Percentiles rank a stretch among this genome's conserved stretches.
These are phyloP conservation scores for Corylus avellana DNA, from an alignment of 306 rosid genomes.

Conservation along the genomic window DNA sequence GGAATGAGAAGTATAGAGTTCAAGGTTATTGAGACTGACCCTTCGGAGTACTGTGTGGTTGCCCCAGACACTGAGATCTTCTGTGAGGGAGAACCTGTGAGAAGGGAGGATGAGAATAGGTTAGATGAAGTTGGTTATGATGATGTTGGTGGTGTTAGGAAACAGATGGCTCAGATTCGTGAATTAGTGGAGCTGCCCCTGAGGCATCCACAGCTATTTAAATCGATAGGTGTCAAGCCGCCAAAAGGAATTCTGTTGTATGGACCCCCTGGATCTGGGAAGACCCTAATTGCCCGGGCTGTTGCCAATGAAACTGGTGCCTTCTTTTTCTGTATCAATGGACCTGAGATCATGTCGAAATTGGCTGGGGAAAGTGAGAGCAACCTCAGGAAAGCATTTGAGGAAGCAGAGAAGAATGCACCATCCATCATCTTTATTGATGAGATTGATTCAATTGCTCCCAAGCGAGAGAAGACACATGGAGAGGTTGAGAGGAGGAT, in stretches of 20 bases:
- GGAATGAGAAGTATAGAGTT: conserved; percentile 99
- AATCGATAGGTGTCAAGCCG: conserved; percentile 97
- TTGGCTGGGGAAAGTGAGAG: conserved; percentile 98
- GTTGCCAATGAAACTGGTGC: conserved; percentile 99
- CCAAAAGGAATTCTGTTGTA: conserved; percentile 90
- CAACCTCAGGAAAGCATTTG: conserved; percentile 95
- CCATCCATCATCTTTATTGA: conserved; percentile 95
- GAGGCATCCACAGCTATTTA: conserved; percentile 95
- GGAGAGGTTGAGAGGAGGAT: conserved; percentile 98
- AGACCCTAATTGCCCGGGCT: conserved; percentile 90
- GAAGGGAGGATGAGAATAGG: conserved; percentile 91
- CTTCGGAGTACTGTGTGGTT: conserved; percentile 90
- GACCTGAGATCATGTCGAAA: conserved; percentile 96
- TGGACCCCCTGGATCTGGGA: conserved; percentile 97
- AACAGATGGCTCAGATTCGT: conserved; percentile 97
- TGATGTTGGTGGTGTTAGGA: conserved; percentile 95
- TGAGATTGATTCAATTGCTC: conserved; percentile 97
- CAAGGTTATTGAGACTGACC: conserved; percentile 96
- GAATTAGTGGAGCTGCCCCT: conserved; percentile 87
- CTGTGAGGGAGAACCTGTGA: conserved; percentile 94
- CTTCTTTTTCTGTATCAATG: conserved; percentile 96
- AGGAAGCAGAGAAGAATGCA: conserved; percentile 99
- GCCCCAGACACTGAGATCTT: conserved; percentile 98
- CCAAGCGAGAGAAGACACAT: conserved; percentile 95
- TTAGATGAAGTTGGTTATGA: conserved; percentile 97